phyloP scores from a whole-genome alignment of 169 alveolate species.

The Plasmodium gaboni region DNA sequence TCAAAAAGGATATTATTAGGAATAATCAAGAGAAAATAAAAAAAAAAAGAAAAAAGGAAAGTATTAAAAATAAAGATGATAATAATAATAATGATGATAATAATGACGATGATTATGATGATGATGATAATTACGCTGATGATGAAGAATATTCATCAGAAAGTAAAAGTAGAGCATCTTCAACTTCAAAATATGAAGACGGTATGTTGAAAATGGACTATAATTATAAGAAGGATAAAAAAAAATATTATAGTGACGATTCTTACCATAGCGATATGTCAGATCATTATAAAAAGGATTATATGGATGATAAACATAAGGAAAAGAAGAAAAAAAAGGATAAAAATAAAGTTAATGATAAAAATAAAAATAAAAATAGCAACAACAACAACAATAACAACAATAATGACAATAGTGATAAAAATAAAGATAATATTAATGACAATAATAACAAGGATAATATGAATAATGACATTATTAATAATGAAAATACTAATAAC shows the following conservation, averaged over 20 bases:
- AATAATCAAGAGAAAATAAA: slow-evolving; percentile 3
- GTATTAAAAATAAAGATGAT: neutral
- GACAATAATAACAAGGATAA: slow-evolving; percentile 25
- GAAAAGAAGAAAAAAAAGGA: slow-evolving; percentile 24
- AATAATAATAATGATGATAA: neutral
- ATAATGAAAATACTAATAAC: neutral
- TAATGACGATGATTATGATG: slow-evolving; percentile 1
- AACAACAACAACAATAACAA: neutral
- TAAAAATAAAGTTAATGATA: slow-evolving; percentile 7
- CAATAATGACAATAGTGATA: neutral
- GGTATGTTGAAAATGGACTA: neutral
- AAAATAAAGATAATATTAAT: slow-evolving; percentile 2
- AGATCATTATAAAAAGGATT: neutral
- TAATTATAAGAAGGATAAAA: slow-evolving; percentile 6
- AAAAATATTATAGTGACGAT: slow-evolving; percentile 46
- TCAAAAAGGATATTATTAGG: neutral
- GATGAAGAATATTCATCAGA: neutral
- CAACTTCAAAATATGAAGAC: no score
- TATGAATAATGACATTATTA: neutral
- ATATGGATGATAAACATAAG: slow-evolving; percentile 20
- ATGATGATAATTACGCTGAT: neutral
- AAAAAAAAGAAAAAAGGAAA: neutral
- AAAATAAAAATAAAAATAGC: neutral
- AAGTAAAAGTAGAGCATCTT: neutral
- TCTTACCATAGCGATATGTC: slow-evolving; percentile 1